These are phyloP conservation scores for Chytriomyces confervae DNA, from an alignment of 192 early-diverging fungal genomes.

Conservation along the genomic window DNA sequence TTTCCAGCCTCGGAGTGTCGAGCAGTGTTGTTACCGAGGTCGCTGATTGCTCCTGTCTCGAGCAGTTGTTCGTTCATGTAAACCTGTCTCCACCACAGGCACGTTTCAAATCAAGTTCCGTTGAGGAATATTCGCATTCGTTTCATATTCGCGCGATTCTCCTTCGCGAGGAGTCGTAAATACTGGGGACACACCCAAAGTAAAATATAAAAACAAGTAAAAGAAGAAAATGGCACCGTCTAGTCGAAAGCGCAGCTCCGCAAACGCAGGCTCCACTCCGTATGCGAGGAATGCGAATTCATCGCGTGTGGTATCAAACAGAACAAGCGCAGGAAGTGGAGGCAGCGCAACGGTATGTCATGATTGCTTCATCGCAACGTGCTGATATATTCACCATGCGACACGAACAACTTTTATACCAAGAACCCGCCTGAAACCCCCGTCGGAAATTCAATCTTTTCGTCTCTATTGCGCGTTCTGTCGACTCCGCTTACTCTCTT, in stretches of 20 bases:
- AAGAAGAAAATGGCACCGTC: neutral
- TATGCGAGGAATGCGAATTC: neutral
- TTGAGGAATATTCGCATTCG: too few relatives aligned
- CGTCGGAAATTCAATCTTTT: neutral
- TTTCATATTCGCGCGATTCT: too few relatives aligned
- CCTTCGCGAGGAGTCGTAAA: too few relatives aligned
- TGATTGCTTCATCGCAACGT: neutral
- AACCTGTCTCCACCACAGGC: slow-evolving; percentile 15
- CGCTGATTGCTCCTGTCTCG: slow-evolving; percentile 32
- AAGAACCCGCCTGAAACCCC: neutral
- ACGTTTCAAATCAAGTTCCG: slow-evolving; percentile 42
- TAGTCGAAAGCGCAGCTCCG: neutral
- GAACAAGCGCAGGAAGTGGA: neutral
- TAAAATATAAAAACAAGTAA: too few relatives aligned
- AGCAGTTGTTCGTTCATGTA: neutral
- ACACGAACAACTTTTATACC: neutral
- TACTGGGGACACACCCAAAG: too few relatives aligned
- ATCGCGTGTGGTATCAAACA: neutral
- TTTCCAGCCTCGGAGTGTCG: slow-evolving; percentile 87
- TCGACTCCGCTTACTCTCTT: slow-evolving; percentile 1
- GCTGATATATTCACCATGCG: neutral
- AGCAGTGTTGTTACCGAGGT: slow-evolving; percentile 90
- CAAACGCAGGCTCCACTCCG: neutral
- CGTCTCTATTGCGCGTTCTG: slow-evolving; percentile 8
- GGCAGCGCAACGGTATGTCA: neutral